Evolutionary conservation across 805 yeast genomes (phyloP).

Genomic region (Barnettozyma vustinii): DNA sequence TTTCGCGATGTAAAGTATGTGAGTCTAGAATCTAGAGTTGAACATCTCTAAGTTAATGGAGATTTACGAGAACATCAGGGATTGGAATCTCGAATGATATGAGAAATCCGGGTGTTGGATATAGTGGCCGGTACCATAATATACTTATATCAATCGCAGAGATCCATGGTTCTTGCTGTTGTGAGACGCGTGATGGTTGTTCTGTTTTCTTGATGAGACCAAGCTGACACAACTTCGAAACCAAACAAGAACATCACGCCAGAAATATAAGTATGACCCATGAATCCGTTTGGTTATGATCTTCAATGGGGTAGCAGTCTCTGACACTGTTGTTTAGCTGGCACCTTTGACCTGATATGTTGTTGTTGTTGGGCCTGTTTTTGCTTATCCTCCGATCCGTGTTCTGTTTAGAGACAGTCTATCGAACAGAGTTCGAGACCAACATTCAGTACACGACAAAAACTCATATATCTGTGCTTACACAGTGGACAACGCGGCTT

Average conservation of each 20-base stretch:
- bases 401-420: conserved; percentile 2
- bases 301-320: neutral
- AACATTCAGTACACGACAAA: neutral
- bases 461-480: neutral
- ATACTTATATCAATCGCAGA: too few relatives aligned
- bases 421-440: conserved; percentile 5
- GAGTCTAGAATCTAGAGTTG: neutral
- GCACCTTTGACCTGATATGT: neutral
- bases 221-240: neutral
- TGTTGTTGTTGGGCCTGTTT: neutral
- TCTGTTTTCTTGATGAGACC: too few relatives aligned
- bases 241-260: neutral
- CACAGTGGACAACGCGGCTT: conserved; percentile 10
- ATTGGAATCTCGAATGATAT: neutral
- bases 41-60: neutral
- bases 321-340: neutral
- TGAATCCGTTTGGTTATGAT: too few relatives aligned
- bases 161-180: too few relatives aligned
- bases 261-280: neutral
- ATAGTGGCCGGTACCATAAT: too few relatives aligned
- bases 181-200: too few relatives aligned
- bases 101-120: too few relatives aligned
- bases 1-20: neutral
- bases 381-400: neutral
- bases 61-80: neutral